phyloP scores from a whole-genome alignment of 2,329 filamentous ascomycete genomes.

The Colletotrichum sp. region DNA sequence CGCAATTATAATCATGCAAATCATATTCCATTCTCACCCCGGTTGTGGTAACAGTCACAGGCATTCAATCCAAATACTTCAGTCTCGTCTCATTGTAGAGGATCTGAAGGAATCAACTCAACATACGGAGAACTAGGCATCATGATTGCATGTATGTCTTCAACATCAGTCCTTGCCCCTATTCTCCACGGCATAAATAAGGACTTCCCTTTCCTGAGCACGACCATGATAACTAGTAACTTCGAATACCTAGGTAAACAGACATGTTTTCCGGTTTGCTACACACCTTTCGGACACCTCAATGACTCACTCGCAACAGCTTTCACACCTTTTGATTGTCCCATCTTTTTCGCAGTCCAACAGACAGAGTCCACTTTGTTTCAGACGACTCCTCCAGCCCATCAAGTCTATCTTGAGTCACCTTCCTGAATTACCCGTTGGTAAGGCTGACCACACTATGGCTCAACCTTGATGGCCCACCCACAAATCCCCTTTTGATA shows the following conservation, averaged over 20 bases:
- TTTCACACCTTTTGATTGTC: background rate
- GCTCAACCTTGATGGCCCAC: rapidly evolving
- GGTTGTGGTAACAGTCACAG: too few species aligned
- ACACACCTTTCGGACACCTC: background rate
- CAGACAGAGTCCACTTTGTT: background rate
- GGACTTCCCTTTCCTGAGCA: background rate
- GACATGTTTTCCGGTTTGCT: background rate
- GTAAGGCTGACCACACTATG: background rate
- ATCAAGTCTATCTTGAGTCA: background rate
- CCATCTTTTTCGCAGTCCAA: background rate
- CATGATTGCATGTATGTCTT: background rate
- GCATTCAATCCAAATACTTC: background rate
- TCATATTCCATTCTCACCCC: too few species aligned
- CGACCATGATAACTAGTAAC: background rate
- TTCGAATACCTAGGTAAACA: background rate
- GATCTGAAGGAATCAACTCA: background rate
- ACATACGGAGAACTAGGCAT: background rate
- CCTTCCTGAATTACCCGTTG: background rate
- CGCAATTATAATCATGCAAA: too few species aligned
- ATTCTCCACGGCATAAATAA: background rate
- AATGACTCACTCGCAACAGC: background rate
- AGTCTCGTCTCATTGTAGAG: background rate
- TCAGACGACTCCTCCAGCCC: background rate
- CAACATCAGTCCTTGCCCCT: background rate
- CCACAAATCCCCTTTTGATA: background rate